A percentile compares a stretch with the other conserved stretches of the same genome.
Conservation (phyloP, 441 rosid genomes). For the Brassica hybrid region DNA sequence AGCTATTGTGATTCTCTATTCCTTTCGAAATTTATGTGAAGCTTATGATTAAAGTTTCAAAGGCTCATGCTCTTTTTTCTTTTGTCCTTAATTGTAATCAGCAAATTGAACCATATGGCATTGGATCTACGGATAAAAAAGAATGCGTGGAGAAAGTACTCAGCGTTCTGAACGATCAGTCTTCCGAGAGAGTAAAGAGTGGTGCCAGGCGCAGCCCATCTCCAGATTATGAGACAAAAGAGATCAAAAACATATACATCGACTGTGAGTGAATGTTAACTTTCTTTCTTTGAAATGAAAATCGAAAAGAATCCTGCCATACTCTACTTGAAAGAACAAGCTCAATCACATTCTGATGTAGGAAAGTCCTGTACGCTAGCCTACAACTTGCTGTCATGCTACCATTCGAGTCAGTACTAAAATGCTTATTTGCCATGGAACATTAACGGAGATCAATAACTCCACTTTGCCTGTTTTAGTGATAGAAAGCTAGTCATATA, state of each 20-base stretch:
- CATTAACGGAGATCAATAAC: neutral
- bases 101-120: slow-evolving; percentile 80
- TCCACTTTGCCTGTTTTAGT: neutral
- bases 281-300: neutral
- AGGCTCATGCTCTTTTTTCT: slow-evolving; percentile 15
- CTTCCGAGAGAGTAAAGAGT: slow-evolving; percentile 51
- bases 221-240: slow-evolving; percentile 74
- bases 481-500: slow-evolving; percentile 21
- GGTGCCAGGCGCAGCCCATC: slow-evolving; percentile 53
- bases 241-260: slow-evolving; percentile 88
- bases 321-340: neutral
- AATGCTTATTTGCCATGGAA: neutral
- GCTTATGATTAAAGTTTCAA: slow-evolving; percentile 12
- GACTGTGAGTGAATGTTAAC: slow-evolving; percentile 69
- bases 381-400: neutral
- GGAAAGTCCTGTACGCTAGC: neutral
- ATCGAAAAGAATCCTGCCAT: neutral
- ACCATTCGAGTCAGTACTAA: neutral
- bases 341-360: slow-evolving; percentile 1
- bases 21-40: slow-evolving; percentile 8
- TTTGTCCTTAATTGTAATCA: slow-evolving; percentile 36
- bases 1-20: slow-evolving; percentile 19
- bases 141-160: slow-evolving; percentile 49
- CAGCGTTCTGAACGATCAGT: slow-evolving; percentile 44
- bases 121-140: slow-evolving; percentile 48